These are phyloP conservation scores for Anisogramma anomala DNA, from an alignment of 2,329 filamentous ascomycete genomes.

Conservation along the genomic window DNA sequence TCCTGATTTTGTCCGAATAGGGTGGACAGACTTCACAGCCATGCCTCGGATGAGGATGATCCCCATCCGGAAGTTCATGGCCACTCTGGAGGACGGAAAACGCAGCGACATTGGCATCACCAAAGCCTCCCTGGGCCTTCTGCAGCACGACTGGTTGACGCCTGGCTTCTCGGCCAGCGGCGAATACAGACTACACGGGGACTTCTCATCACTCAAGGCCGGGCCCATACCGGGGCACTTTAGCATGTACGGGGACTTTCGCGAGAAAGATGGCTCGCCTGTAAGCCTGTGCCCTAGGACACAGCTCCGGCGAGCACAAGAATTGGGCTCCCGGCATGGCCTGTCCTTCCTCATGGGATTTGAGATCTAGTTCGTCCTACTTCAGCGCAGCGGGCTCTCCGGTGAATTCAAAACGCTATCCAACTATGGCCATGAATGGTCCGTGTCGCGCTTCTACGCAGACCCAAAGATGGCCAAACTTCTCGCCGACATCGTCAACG, in stretches of 20 bases:
- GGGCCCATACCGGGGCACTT: slow-evolving; percentile 51
- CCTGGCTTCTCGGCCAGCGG: slow-evolving; percentile 46
- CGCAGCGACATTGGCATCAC: slow-evolving; percentile 47
- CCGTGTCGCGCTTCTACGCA: slow-evolving; percentile 50
- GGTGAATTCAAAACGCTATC: slow-evolving; percentile 33
- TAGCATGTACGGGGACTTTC: slow-evolving; percentile 57
- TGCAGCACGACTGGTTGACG: slow-evolving; percentile 54
- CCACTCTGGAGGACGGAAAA: slow-evolving; percentile 33
- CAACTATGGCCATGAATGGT: slow-evolving; percentile 61
- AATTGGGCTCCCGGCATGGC: slow-evolving; percentile 37
- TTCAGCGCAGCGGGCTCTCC: slow-evolving; percentile 35
- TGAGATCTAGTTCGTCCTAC: slow-evolving; percentile 69
- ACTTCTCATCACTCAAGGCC: slow-evolving; percentile 48
- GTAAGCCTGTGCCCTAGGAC: slow-evolving; percentile 53
- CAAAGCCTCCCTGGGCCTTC: slow-evolving; percentile 49
- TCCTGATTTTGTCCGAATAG: slow-evolving; percentile 58
- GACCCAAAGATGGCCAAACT: slow-evolving; percentile 44
- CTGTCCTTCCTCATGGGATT: slow-evolving; percentile 61
- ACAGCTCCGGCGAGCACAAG: slow-evolving; percentile 44
- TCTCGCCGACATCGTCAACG: slow-evolving; percentile 52
- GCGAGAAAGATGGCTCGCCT: slow-evolving; percentile 38
- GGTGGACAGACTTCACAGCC: slow-evolving; percentile 71
- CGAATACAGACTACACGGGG: slow-evolving; percentile 55
- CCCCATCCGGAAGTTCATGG: slow-evolving; percentile 46
- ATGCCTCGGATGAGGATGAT: slow-evolving; percentile 55